A percentile compares a stretch with the other conserved stretches of the same genome.
These are phyloP conservation scores for Picea glauca DNA, from an alignment of 75 land plant genomes.

Conservation along the genomic window DNA sequence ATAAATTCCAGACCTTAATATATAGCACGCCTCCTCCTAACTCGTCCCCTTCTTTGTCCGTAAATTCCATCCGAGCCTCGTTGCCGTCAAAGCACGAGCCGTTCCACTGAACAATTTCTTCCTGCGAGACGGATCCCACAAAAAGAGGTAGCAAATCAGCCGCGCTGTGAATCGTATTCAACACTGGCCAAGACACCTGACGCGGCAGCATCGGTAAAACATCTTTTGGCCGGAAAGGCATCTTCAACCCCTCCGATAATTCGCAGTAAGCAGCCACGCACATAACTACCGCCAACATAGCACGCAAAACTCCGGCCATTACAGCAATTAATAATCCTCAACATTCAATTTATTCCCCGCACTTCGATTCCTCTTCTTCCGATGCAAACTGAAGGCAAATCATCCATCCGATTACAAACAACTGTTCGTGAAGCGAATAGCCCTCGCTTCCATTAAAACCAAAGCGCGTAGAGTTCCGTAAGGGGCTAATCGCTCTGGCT, in stretches of 20 bases:
- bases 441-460: too few relatives aligned
- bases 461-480: too few relatives aligned
- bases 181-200: constrained; percentile 81
- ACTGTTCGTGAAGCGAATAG: too few relatives aligned
- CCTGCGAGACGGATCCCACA: constrained; percentile 66
- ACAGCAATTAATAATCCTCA: too few relatives aligned
- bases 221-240: constrained; percentile 71
- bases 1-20: constrained; percentile 30
- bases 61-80: constrained; percentile 70
- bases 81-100: constrained; percentile 84
- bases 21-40: constrained; percentile 52
- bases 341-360: too few relatives aligned
- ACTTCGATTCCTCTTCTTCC: too few relatives aligned
- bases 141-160: constrained; percentile 84
- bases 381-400: too few relatives aligned
- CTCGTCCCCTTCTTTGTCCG: constrained; percentile 24
- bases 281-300: too few relatives aligned
- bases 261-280: too few relatives aligned
- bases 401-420: too few relatives aligned
- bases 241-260: constrained; percentile 29
- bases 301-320: too few relatives aligned
- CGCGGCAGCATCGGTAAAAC: constrained; percentile 80
- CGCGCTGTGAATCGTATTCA: constrained; percentile 72
- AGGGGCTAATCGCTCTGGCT: too few relatives aligned
- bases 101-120: constrained; percentile 52